Percentiles rank a stretch among this genome's conserved stretches.
Evolutionary conservation across 2,329 filamentous ascomycete species (phyloP).

Genomic region (Albifimbria verrucaria): DNA sequence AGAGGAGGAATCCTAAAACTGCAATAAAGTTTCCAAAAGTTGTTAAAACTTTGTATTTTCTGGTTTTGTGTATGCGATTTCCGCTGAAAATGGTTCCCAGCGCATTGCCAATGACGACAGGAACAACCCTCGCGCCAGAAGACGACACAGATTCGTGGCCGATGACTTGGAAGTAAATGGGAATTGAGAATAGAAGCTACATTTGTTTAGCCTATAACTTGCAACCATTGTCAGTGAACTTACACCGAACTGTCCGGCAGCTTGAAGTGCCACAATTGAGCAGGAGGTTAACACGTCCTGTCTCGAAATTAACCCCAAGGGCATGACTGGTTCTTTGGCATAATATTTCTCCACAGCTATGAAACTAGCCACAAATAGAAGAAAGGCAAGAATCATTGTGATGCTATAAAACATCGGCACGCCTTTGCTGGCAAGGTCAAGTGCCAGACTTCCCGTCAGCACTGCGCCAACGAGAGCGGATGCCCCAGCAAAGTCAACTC

Average conservation of each 20-base stretch:
- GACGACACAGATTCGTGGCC: slow-evolving; percentile 6
- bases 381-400: not conserved
- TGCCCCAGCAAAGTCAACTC: not conserved
- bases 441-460: not conserved
- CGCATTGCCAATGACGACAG: slow-evolving; percentile 7
- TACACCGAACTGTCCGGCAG: slow-evolving; percentile 6
- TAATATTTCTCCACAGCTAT: not conserved
- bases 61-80: slow-evolving; percentile 1
- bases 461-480: not conserved
- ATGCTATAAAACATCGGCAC: not conserved
- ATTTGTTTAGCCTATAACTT: not conserved
- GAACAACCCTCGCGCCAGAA: slow-evolving; percentile 3
- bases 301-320: slow-evolving; percentile 4
- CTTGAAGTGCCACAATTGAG: slow-evolving; percentile 5
- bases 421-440: not conserved
- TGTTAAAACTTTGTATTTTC: slow-evolving; percentile 4
- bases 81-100: slow-evolving; percentile 6
- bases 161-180: slow-evolving; percentile 8
- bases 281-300: slow-evolving; percentile 4
- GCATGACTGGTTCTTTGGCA: slow-evolving; percentile 6
- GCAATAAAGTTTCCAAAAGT: not conserved
- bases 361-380: not conserved
- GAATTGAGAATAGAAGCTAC: slow-evolving; percentile 6
- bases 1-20: slow-evolving; percentile 1
- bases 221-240: not conserved